Evolutionary conservation across 108 stramenopile species (phyloP), one percentile per base, ranked within the genome.

Genomic region (Nitzschia sp.): DNA sequence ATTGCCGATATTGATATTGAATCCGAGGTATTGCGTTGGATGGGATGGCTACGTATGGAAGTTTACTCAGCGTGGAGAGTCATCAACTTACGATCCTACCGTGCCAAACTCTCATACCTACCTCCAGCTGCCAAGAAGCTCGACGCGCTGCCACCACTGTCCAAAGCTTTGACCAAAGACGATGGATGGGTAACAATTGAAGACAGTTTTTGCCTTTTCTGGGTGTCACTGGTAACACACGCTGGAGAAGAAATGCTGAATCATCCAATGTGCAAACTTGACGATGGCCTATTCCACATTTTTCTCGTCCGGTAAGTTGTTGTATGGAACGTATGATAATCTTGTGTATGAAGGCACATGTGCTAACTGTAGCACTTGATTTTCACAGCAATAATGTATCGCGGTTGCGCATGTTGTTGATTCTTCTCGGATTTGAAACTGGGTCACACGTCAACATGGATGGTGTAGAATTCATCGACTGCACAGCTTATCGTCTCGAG

Each of bases 1-100:
- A 88, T 96, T 76, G 95, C 95, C 23, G 91, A 94, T 71, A 84
- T 93, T 58, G 95, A 96, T 62, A 85, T 93, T 53, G 95, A 93
- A 67, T 90, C 89, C 9, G 92, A 96, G 67, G 68, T 71, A 38
- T 63, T 93, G 26, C 85, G 86, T 31, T 90, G 74, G 66, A 28
- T 93, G 48, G 95, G 95, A 24, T 60, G 59, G 28, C n/a, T 87
- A 6, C 85, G 95, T 23, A 72, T 78, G 36, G 95, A 96, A 65
- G 64, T 93, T 49, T 96, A 90, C 85, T 89, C 86, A 11, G 89
- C 80, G 1, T 85, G 77, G 70, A 56, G 92, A 6, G 82, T 89
- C 17, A 27, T 93, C 38, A 65, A 71, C 32, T 57, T 82, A 66
- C 73, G 82, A 21, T 76, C 57, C 32, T 93, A 95, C 61, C 79